Evolutionary conservation across 2,329 filamentous ascomycete species (phyloP), one percentile per base, ranked within the genome.

Genomic region (Neofusicoccum kwambonambiense): DNA sequence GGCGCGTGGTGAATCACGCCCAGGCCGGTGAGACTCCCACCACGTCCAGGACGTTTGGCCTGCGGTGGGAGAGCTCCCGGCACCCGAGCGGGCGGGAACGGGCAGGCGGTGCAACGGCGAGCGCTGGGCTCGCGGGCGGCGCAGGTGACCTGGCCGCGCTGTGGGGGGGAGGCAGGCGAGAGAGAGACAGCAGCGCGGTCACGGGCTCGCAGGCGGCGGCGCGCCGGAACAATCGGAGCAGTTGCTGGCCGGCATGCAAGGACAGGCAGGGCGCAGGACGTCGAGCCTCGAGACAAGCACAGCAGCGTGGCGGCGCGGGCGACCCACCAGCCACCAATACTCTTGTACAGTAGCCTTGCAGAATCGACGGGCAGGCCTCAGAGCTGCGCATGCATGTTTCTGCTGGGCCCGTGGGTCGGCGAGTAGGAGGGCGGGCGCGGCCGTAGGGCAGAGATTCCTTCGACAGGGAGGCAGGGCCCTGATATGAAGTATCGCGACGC

Each of bases 301-400:
- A 35, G 62, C 52, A 57, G 51, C 52, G 52, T 65, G 63, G 45
- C 54, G 34, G 47, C 52, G 45, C 45, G 47, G 54, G 45, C 45
- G 47, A 45, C 17, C 54, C 47, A 42, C 66, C 70, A 74, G 75
- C 75, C 75, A 77, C 75, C 75, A 76, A 77, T 77, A 76, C 64
- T 71, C 63, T 63, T 67, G 35, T 70, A 74, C 74, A 76, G 72
- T 72, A 75, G 72, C 70, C 71, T 69, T 75, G 74, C 75, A 77
- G 75, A 70, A 73, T 72, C 69, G 67, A 65, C 70, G 63, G 49
- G 52, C 62, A 58, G 22, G 50, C 22, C 51, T 51, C 58, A 51
- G 39, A 39, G 17, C 27, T 13, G n/a, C 22, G 58, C 44, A 42
- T 50, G 58, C 58, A 51, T 50, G 58, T 62, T 44, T 60, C 56